Conservation (phyloP, 345 rosid genomes). For the Ricinus communis region DNA sequence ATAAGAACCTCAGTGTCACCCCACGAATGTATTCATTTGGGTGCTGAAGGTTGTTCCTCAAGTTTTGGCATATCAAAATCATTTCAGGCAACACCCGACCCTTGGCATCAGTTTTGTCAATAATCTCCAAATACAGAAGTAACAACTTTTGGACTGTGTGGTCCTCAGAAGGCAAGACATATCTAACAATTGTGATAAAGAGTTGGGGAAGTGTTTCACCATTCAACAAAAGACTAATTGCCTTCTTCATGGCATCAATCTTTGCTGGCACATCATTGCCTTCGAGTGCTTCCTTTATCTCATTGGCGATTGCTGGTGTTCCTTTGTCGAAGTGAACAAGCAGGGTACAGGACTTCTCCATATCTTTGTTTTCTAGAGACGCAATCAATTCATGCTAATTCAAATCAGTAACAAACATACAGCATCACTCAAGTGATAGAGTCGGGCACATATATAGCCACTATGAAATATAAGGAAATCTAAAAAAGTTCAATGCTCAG, state of each 20-base stretch:
- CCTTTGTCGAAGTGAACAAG: constrained; percentile 87
- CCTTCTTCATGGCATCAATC: constrained; percentile 84
- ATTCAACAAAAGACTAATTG: constrained; percentile 82
- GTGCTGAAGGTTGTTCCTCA: constrained; percentile 94
- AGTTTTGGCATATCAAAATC: constrained; percentile 91
- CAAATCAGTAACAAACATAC: background rate
- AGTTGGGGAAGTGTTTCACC: constrained; percentile 94
- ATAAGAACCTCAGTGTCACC: constrained; percentile 71
- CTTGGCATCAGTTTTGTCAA: constrained; percentile 74
- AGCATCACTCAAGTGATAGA: background rate
- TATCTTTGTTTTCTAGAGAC: constrained; percentile 21
- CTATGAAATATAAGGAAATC: background rate
- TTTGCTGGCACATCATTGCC: constrained; percentile 66
- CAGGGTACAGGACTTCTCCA: constrained; percentile 91
- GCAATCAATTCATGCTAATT: constrained; percentile 5
- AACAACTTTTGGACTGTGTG: constrained; percentile 89
- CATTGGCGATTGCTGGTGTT: constrained; percentile 74
- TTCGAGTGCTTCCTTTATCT: constrained; percentile 94
- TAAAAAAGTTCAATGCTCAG: background rate
- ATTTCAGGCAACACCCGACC: constrained; percentile 88
- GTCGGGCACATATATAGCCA: background rate
- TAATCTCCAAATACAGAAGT: constrained; percentile 82
- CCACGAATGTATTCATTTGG: constrained; percentile 95
- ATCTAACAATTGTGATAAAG: constrained; percentile 88
- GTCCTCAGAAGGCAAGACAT: constrained; percentile 89